Evolutionary conservation across 352 stramenopile genomes (phyloP).

Genomic region (Pythium brassicae): DNA sequence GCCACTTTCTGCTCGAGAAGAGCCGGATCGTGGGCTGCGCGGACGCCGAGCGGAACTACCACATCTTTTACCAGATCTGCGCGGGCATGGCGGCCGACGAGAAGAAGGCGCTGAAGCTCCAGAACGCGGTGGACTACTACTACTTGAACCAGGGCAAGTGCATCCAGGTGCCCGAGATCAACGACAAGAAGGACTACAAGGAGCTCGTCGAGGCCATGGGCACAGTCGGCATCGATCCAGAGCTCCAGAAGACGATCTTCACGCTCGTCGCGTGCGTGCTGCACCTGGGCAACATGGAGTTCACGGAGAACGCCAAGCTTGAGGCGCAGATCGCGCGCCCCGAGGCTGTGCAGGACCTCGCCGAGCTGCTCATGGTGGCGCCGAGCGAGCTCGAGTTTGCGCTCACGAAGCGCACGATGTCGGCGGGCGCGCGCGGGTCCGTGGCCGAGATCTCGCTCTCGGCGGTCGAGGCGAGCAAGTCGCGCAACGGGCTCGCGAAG

Average conservation of each 20-base stretch:
- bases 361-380: conserved; percentile 85
- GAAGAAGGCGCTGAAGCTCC: conserved; percentile 77
- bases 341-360: conserved; percentile 67
- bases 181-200: conserved; percentile 94
- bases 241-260: conserved; percentile 94
- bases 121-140: conserved; percentile 86
- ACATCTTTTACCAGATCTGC: conserved; percentile 99
- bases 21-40: conserved; percentile 93
- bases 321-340: conserved; percentile 64
- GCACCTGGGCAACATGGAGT: conserved; percentile 96
- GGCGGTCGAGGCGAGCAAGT: conserved; percentile 78
- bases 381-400: conserved; percentile 81
- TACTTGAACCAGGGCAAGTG: conserved; percentile 95
- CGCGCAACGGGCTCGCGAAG: conserved; percentile 94
- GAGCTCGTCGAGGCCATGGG: conserved; percentile 91
- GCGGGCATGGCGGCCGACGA: conserved; percentile 66
- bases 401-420: conserved; percentile 88
- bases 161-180: conserved; percentile 90
- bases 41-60: conserved; percentile 96
- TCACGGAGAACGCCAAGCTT: conserved; percentile 84
- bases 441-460: conserved; percentile 85
- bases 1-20: conserved; percentile 98
- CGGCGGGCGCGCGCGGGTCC: conserved; percentile 72
- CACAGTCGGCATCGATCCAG: conserved; percentile 84
- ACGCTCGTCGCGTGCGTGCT: conserved; percentile 95